phyloP scores from a whole-genome alignment of 2,329 filamentous ascomycete genomes.

The Plenodomus tracheiphilus region DNA sequence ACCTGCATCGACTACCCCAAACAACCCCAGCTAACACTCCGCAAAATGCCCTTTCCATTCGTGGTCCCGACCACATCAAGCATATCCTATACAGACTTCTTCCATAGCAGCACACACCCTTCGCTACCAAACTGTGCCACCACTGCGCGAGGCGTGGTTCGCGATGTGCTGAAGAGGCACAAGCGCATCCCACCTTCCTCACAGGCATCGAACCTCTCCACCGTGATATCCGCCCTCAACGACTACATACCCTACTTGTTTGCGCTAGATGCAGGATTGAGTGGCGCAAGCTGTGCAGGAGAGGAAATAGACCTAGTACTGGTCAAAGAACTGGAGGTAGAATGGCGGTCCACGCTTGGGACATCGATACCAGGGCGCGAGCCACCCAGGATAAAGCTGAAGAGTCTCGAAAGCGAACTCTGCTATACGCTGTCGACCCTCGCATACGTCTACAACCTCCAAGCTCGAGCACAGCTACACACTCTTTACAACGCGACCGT shows the following conservation, averaged over 20 bases:
- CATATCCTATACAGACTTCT: conserved; percentile 77
- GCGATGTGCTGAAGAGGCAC: conserved; percentile 83
- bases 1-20: conserved; percentile 27
- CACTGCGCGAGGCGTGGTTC: conserved; percentile 79
- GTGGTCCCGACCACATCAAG: conserved; percentile 85
- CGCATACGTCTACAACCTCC: conserved; percentile 71
- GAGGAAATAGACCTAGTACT: conserved; percentile 71
- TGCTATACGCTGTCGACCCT: conserved; percentile 77
- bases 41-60: conserved; percentile 84
- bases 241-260: conserved; percentile 84
- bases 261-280: conserved; percentile 74
- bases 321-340: conserved; percentile 66
- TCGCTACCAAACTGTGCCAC: conserved; percentile 83
- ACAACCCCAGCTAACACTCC: conserved; percentile 13
- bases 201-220: conserved; percentile 70
- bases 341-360: conserved; percentile 83
- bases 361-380: conserved; percentile 62
- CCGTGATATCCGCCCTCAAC: conserved; percentile 69
- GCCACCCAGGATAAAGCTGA: conserved; percentile 67
- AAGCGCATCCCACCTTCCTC: conserved; percentile 78
- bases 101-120: conserved; percentile 81
- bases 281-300: conserved; percentile 55
- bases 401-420: conserved; percentile 80
- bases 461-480: conserved; percentile 72
- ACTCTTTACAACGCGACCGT: conserved; percentile 68